Evolutionary conservation across 116 monocot species (phyloP).

Genomic region (Cymodocea nodosa): DNA sequence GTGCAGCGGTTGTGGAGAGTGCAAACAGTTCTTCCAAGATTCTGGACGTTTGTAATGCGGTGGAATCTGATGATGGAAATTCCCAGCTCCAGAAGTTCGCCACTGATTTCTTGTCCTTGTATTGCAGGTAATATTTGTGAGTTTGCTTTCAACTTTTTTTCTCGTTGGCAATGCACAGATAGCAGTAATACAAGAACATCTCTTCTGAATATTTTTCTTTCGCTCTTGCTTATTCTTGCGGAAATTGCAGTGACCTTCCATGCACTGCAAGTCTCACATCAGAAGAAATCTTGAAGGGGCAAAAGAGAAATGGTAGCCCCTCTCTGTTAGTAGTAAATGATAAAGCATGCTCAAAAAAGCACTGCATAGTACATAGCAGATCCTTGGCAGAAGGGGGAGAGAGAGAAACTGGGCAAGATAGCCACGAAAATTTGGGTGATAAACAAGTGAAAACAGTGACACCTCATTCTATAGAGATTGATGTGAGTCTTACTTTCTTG

Average conservation of each 20-base stretch:
- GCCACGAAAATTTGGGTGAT: neutral
- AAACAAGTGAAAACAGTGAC: conserved; percentile 1
- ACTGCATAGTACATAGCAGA: conserved; percentile 11
- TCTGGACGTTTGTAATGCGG: neutral
- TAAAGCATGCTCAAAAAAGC: conserved; percentile 45
- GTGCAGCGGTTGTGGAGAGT: neutral
- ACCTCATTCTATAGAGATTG: neutral
- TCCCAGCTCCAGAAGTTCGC: conserved; percentile 69
- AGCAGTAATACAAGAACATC: too few relatives aligned
- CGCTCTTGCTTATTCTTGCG: neutral
- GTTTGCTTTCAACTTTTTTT: neutral
- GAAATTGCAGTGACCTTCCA: conserved; percentile 37
- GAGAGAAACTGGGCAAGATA: conserved; percentile 1
- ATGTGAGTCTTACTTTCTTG: conserved; percentile 6
- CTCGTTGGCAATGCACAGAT: neutral
- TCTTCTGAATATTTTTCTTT: neutral
- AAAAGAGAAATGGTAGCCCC: conserved; percentile 62
- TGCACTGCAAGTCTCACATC: conserved; percentile 9
- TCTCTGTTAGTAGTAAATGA: conserved; percentile 30
- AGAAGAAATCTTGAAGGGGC: conserved; percentile 28
- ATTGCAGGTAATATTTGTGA: conserved; percentile 54
- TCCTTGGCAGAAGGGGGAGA: neutral
- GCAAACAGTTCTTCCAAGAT: neutral
- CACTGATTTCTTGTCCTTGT: conserved; percentile 71
- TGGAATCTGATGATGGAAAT: conserved; percentile 9